phyloP scores from a whole-genome alignment of 192 early-diverging fungal genomes.

The Mortierella hygrophila region DNA sequence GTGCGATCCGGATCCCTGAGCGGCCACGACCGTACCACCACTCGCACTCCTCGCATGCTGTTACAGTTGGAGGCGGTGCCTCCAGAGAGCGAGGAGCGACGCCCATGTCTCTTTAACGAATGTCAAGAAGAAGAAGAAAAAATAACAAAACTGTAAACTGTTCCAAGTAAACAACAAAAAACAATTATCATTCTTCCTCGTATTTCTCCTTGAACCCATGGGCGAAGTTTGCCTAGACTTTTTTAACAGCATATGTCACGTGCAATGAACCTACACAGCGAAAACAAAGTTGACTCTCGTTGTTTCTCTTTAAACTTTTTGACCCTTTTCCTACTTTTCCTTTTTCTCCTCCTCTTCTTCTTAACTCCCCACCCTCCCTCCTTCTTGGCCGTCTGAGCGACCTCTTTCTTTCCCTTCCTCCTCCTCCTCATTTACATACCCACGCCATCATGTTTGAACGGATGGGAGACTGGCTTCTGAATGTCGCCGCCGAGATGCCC shows the following conservation, averaged over 20 bases:
- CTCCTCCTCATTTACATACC: background rate
- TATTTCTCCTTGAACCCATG: background rate
- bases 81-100: slow-evolving; percentile 38
- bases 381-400: background rate
- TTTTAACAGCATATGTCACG: background rate
- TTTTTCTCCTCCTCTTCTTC: background rate
- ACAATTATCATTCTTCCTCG: background rate
- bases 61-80: slow-evolving; percentile 6
- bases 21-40: slow-evolving; percentile 51
- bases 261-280: background rate
- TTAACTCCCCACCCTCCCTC: background rate
- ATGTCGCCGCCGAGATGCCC: slow-evolving; percentile 58
- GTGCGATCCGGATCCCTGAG: slow-evolving; percentile 43
- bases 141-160: background rate
- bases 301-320: background rate
- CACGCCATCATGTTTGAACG: slow-evolving; percentile 36
- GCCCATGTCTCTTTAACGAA: slow-evolving; percentile 48
- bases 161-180: background rate
- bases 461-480: slow-evolving; percentile 49
- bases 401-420: background rate
- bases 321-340: background rate
- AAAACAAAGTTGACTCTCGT: background rate
- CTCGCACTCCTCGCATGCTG: slow-evolving; percentile 49
- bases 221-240: background rate
- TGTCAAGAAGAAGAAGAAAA: background rate